Percentiles rank a stretch among this genome's conserved stretches.
Conservation (phyloP, 352 stramenopile species). For the Globisporangium acanthophoron region DNA sequence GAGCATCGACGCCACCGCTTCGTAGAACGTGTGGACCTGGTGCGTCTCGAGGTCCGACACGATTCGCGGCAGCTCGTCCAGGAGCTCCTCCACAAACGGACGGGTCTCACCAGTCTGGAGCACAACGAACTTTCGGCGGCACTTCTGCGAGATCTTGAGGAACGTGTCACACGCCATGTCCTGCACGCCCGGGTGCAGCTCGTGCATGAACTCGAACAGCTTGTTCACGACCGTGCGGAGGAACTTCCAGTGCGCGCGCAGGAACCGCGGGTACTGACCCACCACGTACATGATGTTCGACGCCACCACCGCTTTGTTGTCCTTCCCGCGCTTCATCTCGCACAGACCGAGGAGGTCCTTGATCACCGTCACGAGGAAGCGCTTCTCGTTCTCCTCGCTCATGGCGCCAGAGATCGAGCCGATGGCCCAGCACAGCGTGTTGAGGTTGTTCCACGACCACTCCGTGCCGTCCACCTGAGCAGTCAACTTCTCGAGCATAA, state of each 20-base stretch:
- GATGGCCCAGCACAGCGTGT: conserved; percentile 99
- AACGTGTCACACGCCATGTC: conserved; percentile 99
- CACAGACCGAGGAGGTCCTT: conserved; percentile 98
- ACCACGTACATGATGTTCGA: conserved; percentile 99
- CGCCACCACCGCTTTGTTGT: conserved; percentile 99
- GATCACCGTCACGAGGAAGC: conserved; percentile 99
- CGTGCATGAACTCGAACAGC: conserved; percentile 99
- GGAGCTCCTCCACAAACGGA: conserved; percentile 97
- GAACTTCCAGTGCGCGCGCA: conserved; percentile 99
- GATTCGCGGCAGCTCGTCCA: conserved; percentile 92
- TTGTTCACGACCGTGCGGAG: conserved; percentile 99
- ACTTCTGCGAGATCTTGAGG: conserved; percentile 98
- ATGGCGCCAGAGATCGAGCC: conserved; percentile 98
- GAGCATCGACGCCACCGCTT: conserved; percentile 92
- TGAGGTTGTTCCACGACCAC: conserved; percentile 97
- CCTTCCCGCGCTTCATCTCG: conserved; percentile 98
- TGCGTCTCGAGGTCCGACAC: conserved; percentile 98
- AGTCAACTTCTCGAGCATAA: conserved; percentile 98
- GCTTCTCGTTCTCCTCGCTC: conserved; percentile 99
- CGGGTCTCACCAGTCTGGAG: conserved; percentile 90
- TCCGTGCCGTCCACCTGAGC: conserved; percentile 86
- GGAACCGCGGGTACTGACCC: conserved; percentile 99
- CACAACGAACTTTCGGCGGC: conserved; percentile 96
- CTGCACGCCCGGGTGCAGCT: conserved; percentile 98
- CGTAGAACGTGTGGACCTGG: conserved; percentile 99